phyloP scores from a whole-genome alignment of 257 asterid species.

The Ocimum tenuiflorum region DNA sequence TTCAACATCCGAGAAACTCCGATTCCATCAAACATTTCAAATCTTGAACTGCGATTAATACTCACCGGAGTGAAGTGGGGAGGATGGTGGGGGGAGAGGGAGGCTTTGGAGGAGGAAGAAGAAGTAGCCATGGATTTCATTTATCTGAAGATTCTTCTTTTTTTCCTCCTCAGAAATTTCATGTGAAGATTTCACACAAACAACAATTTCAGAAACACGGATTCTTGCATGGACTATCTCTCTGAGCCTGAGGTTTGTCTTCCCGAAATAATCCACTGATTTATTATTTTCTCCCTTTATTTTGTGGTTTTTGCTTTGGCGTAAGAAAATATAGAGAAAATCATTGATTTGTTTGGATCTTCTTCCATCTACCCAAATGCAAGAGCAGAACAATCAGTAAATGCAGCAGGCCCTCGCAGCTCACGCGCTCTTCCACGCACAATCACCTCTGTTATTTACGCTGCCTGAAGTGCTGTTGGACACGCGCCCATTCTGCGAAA shows the following conservation, averaged over 20 bases:
- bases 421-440: constrained; percentile 16
- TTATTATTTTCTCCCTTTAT: neutral
- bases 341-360: neutral
- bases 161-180: neutral
- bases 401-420: constrained; percentile 32
- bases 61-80: constrained; percentile 82
- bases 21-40: neutral
- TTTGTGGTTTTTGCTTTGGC: constrained; percentile 20
- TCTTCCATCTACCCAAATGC: constrained; percentile 37
- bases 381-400: constrained; percentile 32
- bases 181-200: neutral
- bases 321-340: neutral
- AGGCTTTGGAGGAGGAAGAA: constrained; percentile 37
- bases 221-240: constrained; percentile 18
- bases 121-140: constrained; percentile 54
- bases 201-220: neutral
- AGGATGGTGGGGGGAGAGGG: constrained; percentile 62
- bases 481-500: neutral
- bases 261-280: constrained; percentile 23
- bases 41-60: neutral
- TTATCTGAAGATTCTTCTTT: neutral
- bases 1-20: neutral
- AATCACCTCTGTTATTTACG: neutral
- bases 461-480: neutral
- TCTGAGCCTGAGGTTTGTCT: constrained; percentile 18